These are phyloP conservation scores for Rhodomyrtus psidioides DNA, from an alignment of 441 rosid genomes.

Conservation along the genomic window DNA sequence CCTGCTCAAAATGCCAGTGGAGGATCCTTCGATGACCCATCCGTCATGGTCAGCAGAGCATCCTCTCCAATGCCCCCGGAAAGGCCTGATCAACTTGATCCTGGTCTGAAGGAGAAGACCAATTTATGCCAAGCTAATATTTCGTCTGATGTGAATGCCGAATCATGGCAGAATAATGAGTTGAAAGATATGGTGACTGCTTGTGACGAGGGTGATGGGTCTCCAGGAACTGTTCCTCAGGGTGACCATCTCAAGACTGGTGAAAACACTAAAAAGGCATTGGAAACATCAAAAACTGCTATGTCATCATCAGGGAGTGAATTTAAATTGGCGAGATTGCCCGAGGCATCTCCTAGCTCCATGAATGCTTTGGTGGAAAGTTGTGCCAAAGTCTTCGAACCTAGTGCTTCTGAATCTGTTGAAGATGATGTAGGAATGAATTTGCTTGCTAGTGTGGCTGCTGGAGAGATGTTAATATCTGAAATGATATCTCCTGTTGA, in stretches of 20 bases:
- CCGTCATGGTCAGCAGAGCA: slow-evolving; percentile 45
- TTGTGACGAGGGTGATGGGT: slow-evolving; percentile 47
- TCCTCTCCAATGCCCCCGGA: slow-evolving; percentile 54
- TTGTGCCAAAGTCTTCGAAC: slow-evolving; percentile 28
- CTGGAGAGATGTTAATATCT: slow-evolving; percentile 80
- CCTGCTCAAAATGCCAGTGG: slow-evolving; percentile 68
- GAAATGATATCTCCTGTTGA: slow-evolving; percentile 41
- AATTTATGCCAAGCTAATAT: slow-evolving; percentile 30
- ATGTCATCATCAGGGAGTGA: slow-evolving; percentile 41
- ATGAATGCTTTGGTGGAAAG: slow-evolving; percentile 92
- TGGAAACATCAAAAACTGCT: slow-evolving; percentile 34
- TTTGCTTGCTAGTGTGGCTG: slow-evolving; percentile 92
- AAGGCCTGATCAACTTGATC: slow-evolving; percentile 58
- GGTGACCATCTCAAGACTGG: slow-evolving; percentile 32
- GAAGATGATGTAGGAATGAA: slow-evolving; percentile 97
- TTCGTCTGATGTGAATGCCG: slow-evolving; percentile 35
- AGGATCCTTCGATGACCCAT: slow-evolving; percentile 60
- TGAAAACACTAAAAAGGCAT: slow-evolving; percentile 32
- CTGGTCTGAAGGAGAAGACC: slow-evolving; percentile 40
- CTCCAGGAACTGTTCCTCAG: slow-evolving; percentile 31
- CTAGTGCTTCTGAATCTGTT: slow-evolving; percentile 29
- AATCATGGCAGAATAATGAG: slow-evolving; percentile 60
- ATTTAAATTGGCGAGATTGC: slow-evolving; percentile 37
- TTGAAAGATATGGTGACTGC: slow-evolving; percentile 41
- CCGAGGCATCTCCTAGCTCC: slow-evolving; percentile 57